Evolutionary conservation across 208 protist species (phyloP).

Genomic region (Entamoeba nuttalli): DNA sequence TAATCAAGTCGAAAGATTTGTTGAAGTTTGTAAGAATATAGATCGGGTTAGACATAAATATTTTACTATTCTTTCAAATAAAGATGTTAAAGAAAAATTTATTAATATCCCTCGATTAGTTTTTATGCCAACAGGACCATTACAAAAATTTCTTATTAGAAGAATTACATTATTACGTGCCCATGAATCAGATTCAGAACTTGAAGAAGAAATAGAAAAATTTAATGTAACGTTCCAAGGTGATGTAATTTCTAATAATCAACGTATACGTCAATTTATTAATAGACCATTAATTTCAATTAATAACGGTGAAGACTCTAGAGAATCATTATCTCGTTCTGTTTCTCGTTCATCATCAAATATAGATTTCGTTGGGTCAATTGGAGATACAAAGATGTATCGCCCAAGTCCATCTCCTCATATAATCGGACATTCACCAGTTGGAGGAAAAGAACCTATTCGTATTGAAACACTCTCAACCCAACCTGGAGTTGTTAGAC

Average conservation of each 20-base stretch:
- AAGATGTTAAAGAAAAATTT: not conserved
- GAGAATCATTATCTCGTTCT: not conserved
- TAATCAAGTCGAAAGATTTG: not conserved
- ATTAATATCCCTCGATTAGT: not conserved
- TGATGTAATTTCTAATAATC: not conserved
- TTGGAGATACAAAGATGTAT: not conserved
- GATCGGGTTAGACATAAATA: not conserved
- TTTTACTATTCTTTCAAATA: not conserved
- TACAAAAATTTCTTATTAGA: not conserved
- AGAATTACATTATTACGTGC: not conserved
- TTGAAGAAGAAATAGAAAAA: not conserved
- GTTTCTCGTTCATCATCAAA: not conserved
- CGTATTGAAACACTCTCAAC: not conserved
- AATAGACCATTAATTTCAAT: not conserved
- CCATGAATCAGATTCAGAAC: not conserved
- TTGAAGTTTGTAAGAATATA: not conserved
- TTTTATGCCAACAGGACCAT: not conserved
- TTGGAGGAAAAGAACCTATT: not conserved
- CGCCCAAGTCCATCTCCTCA: not conserved
- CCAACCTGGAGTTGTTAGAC: not conserved
- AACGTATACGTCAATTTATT: not conserved
- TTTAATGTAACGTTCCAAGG: not conserved
- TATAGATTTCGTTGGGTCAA: not conserved
- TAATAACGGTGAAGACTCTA: not conserved
- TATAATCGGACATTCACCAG: not conserved